Evolutionary conservation across 139 green algal genomes (phyloP).

Genomic region (Yamagishiella unicocca): DNA sequence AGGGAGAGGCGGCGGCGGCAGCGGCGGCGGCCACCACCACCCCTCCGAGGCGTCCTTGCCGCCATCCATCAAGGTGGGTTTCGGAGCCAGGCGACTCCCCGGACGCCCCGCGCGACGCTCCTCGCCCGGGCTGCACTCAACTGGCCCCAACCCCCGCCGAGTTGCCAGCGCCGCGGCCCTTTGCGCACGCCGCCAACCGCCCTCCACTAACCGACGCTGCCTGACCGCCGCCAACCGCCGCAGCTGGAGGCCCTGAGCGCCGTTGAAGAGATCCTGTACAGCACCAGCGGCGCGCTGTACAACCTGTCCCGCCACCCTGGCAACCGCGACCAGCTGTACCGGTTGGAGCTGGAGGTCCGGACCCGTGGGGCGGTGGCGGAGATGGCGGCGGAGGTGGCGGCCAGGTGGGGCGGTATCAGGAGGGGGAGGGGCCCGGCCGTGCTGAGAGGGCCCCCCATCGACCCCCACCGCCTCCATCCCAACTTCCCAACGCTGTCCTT

Average conservation of each 20-base stretch:
- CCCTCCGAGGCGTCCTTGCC: not conserved
- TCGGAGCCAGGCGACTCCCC: not conserved
- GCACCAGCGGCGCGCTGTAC: constrained; percentile 42
- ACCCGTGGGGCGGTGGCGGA: constrained; percentile 21
- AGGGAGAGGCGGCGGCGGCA: not conserved
- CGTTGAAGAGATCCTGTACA: constrained; percentile 47
- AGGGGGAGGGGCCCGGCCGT: not conserved
- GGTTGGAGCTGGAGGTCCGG: constrained; percentile 19
- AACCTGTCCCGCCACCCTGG: constrained; percentile 57
- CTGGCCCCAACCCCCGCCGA: not conserved
- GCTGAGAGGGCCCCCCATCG: too few species aligned
- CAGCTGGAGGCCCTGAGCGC: constrained; percentile 7
- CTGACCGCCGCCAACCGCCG: not conserved
- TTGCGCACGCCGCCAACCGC: not conserved
- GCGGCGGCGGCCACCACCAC: not conserved
- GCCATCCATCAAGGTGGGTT: constrained; percentile 26
- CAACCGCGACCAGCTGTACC: constrained; percentile 43
- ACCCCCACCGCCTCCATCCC: too few species aligned
- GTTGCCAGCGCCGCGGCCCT: not conserved
- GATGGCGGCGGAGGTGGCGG: constrained; percentile 7
- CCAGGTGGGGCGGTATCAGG: not conserved
- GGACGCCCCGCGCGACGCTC: not conserved
- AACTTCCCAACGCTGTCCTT: too few species aligned
- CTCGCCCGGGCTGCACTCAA: not conserved
- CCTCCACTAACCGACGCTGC: not conserved